phyloP scores from a whole-genome alignment of 1,284 basidiomycete species.

The Tylopilus sp. region DNA sequence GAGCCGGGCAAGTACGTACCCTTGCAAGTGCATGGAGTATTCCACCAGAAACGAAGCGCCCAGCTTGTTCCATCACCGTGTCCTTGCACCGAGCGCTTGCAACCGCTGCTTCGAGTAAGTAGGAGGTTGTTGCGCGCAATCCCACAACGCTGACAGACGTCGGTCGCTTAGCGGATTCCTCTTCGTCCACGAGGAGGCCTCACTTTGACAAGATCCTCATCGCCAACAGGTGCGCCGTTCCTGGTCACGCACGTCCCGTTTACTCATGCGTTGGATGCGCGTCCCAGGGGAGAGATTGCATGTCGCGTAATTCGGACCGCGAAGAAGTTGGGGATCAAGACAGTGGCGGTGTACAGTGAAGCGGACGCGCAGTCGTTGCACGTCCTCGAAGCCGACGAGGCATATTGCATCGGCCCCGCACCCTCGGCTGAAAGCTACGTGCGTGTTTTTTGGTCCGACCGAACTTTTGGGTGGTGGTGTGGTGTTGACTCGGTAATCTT shows the following conservation, averaged over 20 bases:
- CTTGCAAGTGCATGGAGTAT: conserved; percentile 1
- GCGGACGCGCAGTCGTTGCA: conserved; percentile 77
- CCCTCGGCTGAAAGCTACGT: conserved; percentile 87
- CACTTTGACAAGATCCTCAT: conserved; percentile 83
- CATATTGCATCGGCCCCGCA: conserved; percentile 89
- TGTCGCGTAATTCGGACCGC: conserved; percentile 89
- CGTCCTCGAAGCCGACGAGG: conserved; percentile 87
- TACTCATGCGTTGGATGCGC: neutral
- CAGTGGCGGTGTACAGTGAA: conserved; percentile 87
- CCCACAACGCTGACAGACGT: neutral
- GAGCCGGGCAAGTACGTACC: conserved; percentile 5
- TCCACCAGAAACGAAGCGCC: conserved; percentile 1
- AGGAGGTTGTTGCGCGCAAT: neutral
- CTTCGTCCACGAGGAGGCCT: conserved; percentile 34
- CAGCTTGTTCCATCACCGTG: neutral
- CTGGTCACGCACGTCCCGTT: neutral
- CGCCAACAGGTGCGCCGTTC: conserved; percentile 65
- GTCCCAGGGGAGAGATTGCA: conserved; percentile 82
- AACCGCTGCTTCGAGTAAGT: conserved; percentile 19
- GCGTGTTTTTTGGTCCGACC: conserved; percentile 28
- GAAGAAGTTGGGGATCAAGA: conserved; percentile 81
- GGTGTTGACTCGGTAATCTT: conserved; percentile 2
- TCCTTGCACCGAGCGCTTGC: conserved; percentile 14
- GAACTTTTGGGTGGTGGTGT: neutral
- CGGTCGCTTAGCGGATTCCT: neutral